These are phyloP conservation scores for Rosa lucieae DNA, from an alignment of 306 rosid species.

Conservation along the genomic window DNA sequence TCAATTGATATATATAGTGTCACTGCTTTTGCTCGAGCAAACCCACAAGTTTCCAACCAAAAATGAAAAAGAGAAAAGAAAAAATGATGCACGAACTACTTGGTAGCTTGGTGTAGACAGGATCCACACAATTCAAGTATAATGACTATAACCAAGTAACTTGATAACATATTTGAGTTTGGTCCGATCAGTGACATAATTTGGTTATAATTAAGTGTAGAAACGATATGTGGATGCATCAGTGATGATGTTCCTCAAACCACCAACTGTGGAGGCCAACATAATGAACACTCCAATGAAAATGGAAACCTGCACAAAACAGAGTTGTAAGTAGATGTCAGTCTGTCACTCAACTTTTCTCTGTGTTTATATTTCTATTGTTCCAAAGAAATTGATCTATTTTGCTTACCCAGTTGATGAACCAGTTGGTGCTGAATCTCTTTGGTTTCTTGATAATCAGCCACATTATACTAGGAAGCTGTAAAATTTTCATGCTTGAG, in stretches of 20 bases:
- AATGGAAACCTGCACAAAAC: conserved; percentile 56
- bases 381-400: neutral
- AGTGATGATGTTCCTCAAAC: conserved; percentile 68
- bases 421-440: conserved; percentile 76
- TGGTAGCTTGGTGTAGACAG: neutral
- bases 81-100: neutral
- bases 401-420: conserved; percentile 82
- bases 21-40: neutral
- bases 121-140: neutral
- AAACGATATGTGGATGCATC: conserved; percentile 89
- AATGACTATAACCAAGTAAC: neutral
- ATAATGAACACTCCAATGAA: conserved; percentile 74
- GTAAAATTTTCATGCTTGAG: conserved; percentile 18
- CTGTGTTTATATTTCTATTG: neutral
- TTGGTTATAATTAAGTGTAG: conserved; percentile 44
- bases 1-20: too few species aligned
- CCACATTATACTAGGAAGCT: conserved; percentile 97
- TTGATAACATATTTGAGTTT: neutral
- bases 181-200: neutral
- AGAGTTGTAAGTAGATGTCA: neutral
- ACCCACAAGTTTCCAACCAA: neutral
- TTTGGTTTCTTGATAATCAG: conserved; percentile 80
- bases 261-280: conserved; percentile 91
- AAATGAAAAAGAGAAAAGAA: neutral
- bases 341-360: neutral